Evolutionary conservation across 352 stramenopile genomes (phyloP), one percentile per base, ranked within the genome.

Genomic region (Globisporangium takayamanum): DNA sequence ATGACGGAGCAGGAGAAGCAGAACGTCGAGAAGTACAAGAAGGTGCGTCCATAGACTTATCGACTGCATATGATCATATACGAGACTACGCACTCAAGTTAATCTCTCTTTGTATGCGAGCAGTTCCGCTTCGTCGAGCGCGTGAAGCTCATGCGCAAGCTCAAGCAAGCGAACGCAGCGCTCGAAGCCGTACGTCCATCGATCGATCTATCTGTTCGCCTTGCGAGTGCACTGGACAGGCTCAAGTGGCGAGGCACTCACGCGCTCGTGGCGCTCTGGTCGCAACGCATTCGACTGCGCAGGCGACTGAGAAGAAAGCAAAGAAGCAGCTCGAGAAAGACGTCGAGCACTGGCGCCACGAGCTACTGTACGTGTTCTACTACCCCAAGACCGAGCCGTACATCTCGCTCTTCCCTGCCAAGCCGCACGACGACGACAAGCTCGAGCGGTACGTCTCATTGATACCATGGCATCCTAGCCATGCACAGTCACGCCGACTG

Each of bases 311-410:
- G 51, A 68, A 81, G 26, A 61, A 68, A 8, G 74, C 87, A 52
- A 73, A 78, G 53, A 48, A 52, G 39, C 45, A 76, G 50, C 51
- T 59, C 26, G 52, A 76, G 53, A 73, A 77, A 48, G 67, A 78
- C 22, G 72, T 84, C 36, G 66, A 84, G 56, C 70, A 55, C 7
- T 69, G 72, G 52, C 77, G 69, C 16, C 67, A 88, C 30, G 67
- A 92, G 53, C 77, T 92, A 64, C 85, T 88, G 70, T 92, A 92
- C 69, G 72, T 92, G 20, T 92, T 84, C 67, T 92, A 88, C 74
- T 92, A 78, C 66, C 82, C 82, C 0, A 89, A 87, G 56, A 59
- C 42, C 25, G 78, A 89, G 62, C 74, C 72, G 48, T 92, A 88
- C 69, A 66, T 92, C 42, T 79, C 82, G 41, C 62, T 92, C 20